Base-by-base conservation (phyloP, 2,329 filamentous ascomycete genomes). In the Aspergillus sojae region DNA sequence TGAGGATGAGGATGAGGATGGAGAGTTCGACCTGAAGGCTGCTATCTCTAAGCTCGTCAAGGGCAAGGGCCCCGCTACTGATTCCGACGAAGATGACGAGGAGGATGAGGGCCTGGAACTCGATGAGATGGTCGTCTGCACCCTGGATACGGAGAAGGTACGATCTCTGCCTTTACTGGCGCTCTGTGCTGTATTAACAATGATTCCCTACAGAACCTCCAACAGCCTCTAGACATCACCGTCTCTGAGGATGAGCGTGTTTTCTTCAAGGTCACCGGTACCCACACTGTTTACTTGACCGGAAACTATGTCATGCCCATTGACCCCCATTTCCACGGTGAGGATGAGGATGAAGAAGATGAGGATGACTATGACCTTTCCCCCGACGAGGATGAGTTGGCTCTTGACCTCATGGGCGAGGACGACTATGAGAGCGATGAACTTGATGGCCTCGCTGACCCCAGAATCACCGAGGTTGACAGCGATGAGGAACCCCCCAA, bases 101-200 rank as follows among this genome's bases (percentile, higher is more conserved):
- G 73, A 74, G 14, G 79, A 81, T 26, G 86, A 88, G 48, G 86
- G 85, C 30, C 80, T 86, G 59, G 88, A 93, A 74, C 83, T 94
- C 59, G 93, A 97, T 79, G 92, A 97, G 83, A 92, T 92, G 73
- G 93, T 98, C 71, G 83, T 99, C 72, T 99, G 95, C 88, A 99
- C 95, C 66, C 88, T 99, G 60, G 94, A 98, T 82, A 92, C 94
- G 36, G 89, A 93, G 80, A 92, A 90, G 84, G 95, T 97, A 89
- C 78, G 86, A 76, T 62, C 34, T 52, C 26, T 55, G 12, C 21
- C 55, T 39, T 26, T 46, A 39, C 3, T 56, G 55, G 50, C 46
- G 61, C 61, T 65, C 41, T 61, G 53, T 43, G 68, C 53, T 9
- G 1, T 57, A 23, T 61, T n/a, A 54, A 48, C 28, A 12, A 41